A percentile compares a stretch with the other conserved stretches of the same genome.
These are phyloP conservation scores for Lachnellula cervina DNA, from an alignment of 2,329 filamentous ascomycete genomes.

Conservation along the genomic window DNA sequence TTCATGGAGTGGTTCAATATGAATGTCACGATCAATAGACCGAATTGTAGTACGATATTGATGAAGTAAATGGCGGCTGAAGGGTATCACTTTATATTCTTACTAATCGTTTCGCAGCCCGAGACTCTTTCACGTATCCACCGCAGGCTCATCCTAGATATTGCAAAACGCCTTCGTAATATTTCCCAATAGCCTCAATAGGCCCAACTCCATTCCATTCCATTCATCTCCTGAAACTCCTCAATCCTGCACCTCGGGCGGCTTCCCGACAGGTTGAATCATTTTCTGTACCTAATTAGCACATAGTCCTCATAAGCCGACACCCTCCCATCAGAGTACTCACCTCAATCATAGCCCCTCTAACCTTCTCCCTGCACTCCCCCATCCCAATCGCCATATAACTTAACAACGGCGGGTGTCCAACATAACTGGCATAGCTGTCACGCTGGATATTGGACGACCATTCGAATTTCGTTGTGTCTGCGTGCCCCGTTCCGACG, in stretches of 20 bases:
- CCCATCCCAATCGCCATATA: conserved; percentile 90
- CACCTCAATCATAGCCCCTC: conserved; percentile 73
- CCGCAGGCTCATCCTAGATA: no score
- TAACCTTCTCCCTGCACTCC: conserved; percentile 73
- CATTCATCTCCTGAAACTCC: background rate
- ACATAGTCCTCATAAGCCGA: background rate
- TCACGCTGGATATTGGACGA: conserved; percentile 92
- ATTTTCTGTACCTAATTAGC: conserved; percentile 49
- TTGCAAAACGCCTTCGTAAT: no score
- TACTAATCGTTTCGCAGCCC: no score
- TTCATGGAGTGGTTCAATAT: no score
- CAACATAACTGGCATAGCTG: conserved; percentile 81
- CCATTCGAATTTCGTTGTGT: conserved; percentile 98
- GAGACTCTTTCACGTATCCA: no score
- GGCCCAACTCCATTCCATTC: background rate
- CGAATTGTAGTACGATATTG: no score
- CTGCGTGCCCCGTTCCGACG: conserved; percentile 90
- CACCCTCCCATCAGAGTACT: conserved; percentile 18
- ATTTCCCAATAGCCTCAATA: no score
- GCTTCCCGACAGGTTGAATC: conserved; percentile 61
- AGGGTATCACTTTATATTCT: no score
- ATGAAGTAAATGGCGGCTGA: no score
- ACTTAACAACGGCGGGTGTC: conserved; percentile 80
- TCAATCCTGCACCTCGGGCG: conserved; percentile 53
- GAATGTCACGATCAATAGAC: no score